Base-by-base conservation (phyloP, 2,329 filamentous ascomycete species). In the Fusarium sp. region DNA sequence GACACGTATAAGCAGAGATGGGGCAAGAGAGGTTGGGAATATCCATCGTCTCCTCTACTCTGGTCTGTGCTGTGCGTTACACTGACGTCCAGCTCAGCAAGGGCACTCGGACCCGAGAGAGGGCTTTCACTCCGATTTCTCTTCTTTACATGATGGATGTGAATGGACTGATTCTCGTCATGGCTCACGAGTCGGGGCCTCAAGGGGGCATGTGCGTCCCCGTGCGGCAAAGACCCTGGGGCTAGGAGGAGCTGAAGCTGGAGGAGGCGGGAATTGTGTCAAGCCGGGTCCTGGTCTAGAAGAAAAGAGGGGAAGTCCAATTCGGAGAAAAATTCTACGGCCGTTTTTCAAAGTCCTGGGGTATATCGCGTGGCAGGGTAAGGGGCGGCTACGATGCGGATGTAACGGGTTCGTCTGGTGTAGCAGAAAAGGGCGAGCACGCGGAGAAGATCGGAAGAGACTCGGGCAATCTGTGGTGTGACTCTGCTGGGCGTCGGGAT, bases 401-500 rank as follows among this genome's bases (percentile, higher is more conserved):
- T 63, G 60, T 63, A 63, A 52, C 29, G 40, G 27, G 50, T 59
- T 45, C 10, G 35, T 52, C 27, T 45, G 40, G 6, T 36, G 35
- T 62, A 60, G 62, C 35, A 54, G 33, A 36, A 56, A 14, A 25
- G 38, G 59, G 31, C 65, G 71, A 71, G 68, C 58, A 65, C 27
- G 22, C 45, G 45, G 45, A 50, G 45, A 50, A 73, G 66, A 40
- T 70, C 73, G 73, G 73, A 45, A 52, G 58, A 62, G 42, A 18
- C 63, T 73, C 73, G 65, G 42, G 66, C 72, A 60, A 67, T 63
- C 45, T 65, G 72, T 74, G 73, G 72, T 73, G 63, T 74, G 73
- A 74, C 57, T 70, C 72, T 42, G 52, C 65, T 65, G 33, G 59
- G 54, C 47, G 20, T 70, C 69, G 66, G 73, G 60, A 73, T 38